Conservation (phyloP, 306 rosid species). For the Vicia faba region DNA sequence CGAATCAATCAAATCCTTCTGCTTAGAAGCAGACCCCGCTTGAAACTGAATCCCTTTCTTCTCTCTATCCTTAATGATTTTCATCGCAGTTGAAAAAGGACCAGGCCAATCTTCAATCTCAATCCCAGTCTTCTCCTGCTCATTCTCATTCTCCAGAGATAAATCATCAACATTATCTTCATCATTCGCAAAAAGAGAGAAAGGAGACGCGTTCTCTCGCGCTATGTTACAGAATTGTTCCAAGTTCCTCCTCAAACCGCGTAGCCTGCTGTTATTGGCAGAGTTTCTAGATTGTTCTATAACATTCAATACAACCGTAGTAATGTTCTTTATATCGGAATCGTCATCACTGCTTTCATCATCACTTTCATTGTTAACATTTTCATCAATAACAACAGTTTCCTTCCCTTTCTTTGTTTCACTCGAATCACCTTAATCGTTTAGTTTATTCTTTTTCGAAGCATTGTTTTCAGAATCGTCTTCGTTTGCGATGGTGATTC, state of each 20-base stretch:
- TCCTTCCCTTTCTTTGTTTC: constrained; percentile 39
- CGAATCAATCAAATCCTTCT: constrained; percentile 40
- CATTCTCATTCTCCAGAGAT: constrained; percentile 36
- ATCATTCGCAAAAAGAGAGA: constrained; percentile 41
- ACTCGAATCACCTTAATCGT: constrained; percentile 2
- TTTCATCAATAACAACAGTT: not conserved
- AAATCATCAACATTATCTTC: constrained; percentile 35
- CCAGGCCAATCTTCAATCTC: constrained; percentile 84
- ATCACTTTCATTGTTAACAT: not conserved
- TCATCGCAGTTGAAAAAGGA: constrained; percentile 85
- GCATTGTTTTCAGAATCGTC: not conserved
- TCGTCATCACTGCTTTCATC: not conserved
- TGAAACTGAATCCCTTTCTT: constrained; percentile 24
- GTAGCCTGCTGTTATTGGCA: not conserved
- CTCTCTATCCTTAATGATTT: constrained; percentile 64
- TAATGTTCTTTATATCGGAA: not conserved
- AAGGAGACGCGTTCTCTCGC: constrained; percentile 55
- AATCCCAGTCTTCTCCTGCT: constrained; percentile 42
- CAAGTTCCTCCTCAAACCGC: constrained; percentile 36
- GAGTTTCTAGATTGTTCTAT: constrained; percentile 22
- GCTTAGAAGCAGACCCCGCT: not conserved
- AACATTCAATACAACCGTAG: constrained; percentile 21
- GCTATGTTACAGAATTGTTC: constrained; percentile 59
- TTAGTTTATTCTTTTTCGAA: not conserved
- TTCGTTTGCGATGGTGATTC: not conserved